phyloP scores from a whole-genome alignment of 306 rosid species.

The Crotalaria pallida region DNA sequence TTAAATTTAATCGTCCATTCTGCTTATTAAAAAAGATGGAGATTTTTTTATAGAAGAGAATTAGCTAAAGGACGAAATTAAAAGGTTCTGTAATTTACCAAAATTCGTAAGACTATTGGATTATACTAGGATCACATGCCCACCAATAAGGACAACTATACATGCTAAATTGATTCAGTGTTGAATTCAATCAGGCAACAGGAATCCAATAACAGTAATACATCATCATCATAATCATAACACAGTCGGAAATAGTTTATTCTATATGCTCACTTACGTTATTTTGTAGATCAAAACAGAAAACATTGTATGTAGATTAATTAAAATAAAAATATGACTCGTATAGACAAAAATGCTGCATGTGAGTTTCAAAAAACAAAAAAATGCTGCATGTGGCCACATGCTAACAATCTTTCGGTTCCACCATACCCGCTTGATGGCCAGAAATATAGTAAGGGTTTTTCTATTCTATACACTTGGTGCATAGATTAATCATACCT shows the following conservation, averaged over 20 bases:
- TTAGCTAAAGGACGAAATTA: too few relatives aligned
- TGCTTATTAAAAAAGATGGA: too few relatives aligned
- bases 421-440: constrained; percentile 56
- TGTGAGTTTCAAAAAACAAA: too few relatives aligned
- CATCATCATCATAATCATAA: background rate
- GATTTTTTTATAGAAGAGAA: too few relatives aligned
- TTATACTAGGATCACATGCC: background rate
- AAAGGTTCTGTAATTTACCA: background rate
- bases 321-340: background rate
- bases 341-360: constrained; percentile 48
- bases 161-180: constrained; percentile 18
- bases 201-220: constrained; percentile 18
- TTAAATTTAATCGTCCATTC: too few relatives aligned
- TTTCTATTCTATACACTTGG: too few relatives aligned
- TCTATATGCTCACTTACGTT: background rate
- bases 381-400: constrained; percentile 74
- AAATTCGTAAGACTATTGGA: background rate
- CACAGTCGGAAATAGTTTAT: constrained; percentile 8
- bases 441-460: constrained; percentile 15
- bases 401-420: constrained; percentile 51
- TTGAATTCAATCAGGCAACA: background rate
- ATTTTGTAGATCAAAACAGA: background rate
- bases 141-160: constrained; percentile 4
- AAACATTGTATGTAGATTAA: background rate
- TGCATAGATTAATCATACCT: too few relatives aligned